A percentile compares a stretch with the other conserved stretches of the same genome.
phyloP scores from a whole-genome alignment of 2,329 filamentous ascomycete genomes.

The Aureobasidium zeae region DNA sequence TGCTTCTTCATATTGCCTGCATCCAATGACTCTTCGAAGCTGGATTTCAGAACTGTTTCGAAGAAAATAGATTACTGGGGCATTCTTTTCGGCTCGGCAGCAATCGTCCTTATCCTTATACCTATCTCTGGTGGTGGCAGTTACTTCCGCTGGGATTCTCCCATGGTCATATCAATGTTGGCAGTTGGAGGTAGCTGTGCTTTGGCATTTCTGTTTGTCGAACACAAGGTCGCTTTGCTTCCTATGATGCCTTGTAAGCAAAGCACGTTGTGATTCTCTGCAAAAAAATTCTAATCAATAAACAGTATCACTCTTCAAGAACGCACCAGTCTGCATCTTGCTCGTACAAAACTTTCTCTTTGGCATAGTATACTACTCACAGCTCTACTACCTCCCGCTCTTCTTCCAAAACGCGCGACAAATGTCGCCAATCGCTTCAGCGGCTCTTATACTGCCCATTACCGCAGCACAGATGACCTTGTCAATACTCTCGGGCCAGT shows the following conservation, averaged over 20 bases:
- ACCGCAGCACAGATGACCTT: slow-evolving; percentile 39
- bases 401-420: slow-evolving; percentile 52
- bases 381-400: slow-evolving; percentile 44
- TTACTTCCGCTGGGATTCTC: slow-evolving; percentile 45
- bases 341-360: background rate
- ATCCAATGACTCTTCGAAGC: slow-evolving; percentile 41
- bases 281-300: background rate
- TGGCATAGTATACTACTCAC: slow-evolving; percentile 23
- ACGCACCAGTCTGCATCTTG: background rate
- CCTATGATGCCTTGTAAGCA: slow-evolving; percentile 38
- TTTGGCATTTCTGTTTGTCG: slow-evolving; percentile 44
- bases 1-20: slow-evolving; percentile 43
- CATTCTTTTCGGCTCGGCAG: slow-evolving; percentile 45
- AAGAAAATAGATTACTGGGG: slow-evolving; percentile 52
- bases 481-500: slow-evolving; percentile 46
- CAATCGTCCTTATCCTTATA: slow-evolving; percentile 52
- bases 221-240: slow-evolving; percentile 46
- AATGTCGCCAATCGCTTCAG: slow-evolving; percentile 40
- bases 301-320: background rate
- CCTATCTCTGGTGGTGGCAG: slow-evolving; percentile 49
- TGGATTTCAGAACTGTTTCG: slow-evolving; percentile 40
- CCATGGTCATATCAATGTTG: slow-evolving; percentile 53
- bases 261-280: background rate
- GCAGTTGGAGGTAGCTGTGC: slow-evolving; percentile 39
- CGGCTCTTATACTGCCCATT: slow-evolving; percentile 43